A percentile compares a stretch with the other conserved stretches of the same genome.
These are phyloP conservation scores for Fusarium sp. DNA, from an alignment of 2,329 filamentous ascomycete species.

Conservation along the genomic window DNA sequence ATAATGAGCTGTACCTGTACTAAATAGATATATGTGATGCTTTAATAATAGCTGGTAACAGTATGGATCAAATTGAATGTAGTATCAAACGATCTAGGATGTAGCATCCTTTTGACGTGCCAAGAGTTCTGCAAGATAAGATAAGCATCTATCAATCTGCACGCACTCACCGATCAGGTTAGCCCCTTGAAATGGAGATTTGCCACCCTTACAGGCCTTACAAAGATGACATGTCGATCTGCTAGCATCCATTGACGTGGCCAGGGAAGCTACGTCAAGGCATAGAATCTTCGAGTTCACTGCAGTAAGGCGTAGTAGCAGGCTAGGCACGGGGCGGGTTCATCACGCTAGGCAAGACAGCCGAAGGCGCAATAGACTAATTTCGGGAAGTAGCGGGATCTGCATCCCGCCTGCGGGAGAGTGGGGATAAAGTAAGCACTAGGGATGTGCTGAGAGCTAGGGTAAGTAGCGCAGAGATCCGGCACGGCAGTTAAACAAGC, in stretches of 20 bases:
- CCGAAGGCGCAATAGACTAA: not conserved
- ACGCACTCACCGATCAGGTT: not conserved
- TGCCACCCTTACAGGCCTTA: not conserved
- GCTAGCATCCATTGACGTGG: not conserved
- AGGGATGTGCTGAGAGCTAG: not conserved
- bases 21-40: not conserved
- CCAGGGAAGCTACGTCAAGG: not conserved
- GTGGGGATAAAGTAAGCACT: not conserved
- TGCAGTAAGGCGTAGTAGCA: not conserved
- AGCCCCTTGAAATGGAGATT: not conserved
- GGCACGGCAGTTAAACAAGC: not conserved
- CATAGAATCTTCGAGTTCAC: not conserved
- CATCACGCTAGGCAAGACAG: not conserved
- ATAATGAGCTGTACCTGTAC: not conserved
- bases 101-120: not conserved
- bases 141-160: not conserved
- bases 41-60: not conserved
- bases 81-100: not conserved
- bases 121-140: not conserved
- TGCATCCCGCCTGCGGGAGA: not conserved
- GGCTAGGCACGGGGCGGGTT: not conserved
- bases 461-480: not conserved
- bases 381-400: not conserved
- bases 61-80: not conserved
- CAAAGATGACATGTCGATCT: not conserved